Base-by-base conservation (phyloP, 2,329 filamentous ascomycete genomes). In the Penicillium sp. region DNA sequence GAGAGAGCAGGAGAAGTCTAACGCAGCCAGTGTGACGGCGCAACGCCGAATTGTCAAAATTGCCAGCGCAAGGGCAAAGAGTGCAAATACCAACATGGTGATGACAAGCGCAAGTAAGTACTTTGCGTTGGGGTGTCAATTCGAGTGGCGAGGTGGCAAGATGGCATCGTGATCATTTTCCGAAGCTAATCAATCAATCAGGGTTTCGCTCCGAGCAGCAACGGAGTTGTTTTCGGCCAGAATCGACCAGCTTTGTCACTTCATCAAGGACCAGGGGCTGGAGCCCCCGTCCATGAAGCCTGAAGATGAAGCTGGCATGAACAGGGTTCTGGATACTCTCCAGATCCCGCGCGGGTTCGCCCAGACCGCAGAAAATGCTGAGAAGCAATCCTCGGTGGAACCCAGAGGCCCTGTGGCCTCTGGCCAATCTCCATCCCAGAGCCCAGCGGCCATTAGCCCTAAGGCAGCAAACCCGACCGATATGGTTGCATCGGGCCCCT, bases 241-340 rank as follows among this genome's bases (percentile, higher is more conserved):
- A 43, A 71, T 75, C 44, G 72, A 75, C 51, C 71, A 75, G 52
- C 60, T 75, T 16, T 67, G 61, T 53, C 70, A 74, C 22, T 78
- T 77, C 29, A 77, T 78, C n/a, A 57, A 69, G 43, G 72, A 76
- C 16, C 65, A 75, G 58, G 73, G 73, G 3, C 62, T 77, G 3
- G 65, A 73, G 29, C 70, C 72, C 2, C 75, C 75, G 1, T 57
- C 61, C 0, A 77, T 77, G 75, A 64, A 71, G 5, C 63, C 66
- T 5, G 72, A 73, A 27, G 72, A 74, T 52, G 72, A 74, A 48
- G 59, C 59, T 21, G 71, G 66, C 1, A 72, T 75, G 60, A 73
- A 71, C n/a, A 63, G 70, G 51, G 71, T 75, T 6, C 53, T 75
- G 31, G 72, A 75, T 31, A 74, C 71, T 7, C 65, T 75, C 11